Conservation (phyloP, 768 basidiomycete species). For the Suillus luteus region DNA sequence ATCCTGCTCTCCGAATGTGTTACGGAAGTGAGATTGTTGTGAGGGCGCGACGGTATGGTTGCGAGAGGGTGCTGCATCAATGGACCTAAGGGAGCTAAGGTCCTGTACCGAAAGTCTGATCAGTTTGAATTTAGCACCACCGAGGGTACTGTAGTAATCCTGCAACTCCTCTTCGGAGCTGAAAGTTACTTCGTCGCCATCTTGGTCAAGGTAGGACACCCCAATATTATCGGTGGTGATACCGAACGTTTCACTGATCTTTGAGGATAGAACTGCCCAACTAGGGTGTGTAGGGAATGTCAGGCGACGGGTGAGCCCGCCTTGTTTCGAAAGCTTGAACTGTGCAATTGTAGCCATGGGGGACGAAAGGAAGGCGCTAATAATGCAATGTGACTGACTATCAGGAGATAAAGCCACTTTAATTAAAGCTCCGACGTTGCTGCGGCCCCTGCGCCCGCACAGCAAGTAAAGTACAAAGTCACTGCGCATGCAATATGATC, state of each 20-base stretch:
- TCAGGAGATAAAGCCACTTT: constrained; percentile 31
- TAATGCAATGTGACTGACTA: background rate
- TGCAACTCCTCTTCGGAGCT: constrained; percentile 77
- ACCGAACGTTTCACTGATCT: constrained; percentile 52
- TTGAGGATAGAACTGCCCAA: constrained; percentile 59
- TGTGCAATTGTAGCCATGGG: constrained; percentile 43
- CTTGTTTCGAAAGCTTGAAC: constrained; percentile 66
- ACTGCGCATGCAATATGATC: background rate
- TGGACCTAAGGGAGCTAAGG: constrained; percentile 42
- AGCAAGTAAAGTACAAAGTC: background rate
- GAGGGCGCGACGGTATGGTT: constrained; percentile 30
- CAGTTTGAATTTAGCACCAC: constrained; percentile 21
- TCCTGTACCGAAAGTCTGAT: constrained; percentile 69
- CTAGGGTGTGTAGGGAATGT: constrained; percentile 52
- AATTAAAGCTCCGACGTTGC: constrained; percentile 49
- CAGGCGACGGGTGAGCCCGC: constrained; percentile 61
- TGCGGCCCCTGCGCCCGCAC: constrained; percentile 25
- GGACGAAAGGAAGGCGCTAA: constrained; percentile 12
- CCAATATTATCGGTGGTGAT: constrained; percentile 62
- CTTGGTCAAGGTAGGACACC: constrained; percentile 71
- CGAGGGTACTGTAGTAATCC: constrained; percentile 57
- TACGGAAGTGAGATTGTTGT: constrained; percentile 47
- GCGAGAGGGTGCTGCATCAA: constrained; percentile 33
- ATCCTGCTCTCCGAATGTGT: constrained; percentile 57
- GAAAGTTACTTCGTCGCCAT: constrained; percentile 76